A percentile compares a stretch with the other conserved stretches of the same genome.
These are phyloP conservation scores for Plasmodium relictum DNA, from an alignment of 169 alveolate genomes.

Conservation along the genomic window DNA sequence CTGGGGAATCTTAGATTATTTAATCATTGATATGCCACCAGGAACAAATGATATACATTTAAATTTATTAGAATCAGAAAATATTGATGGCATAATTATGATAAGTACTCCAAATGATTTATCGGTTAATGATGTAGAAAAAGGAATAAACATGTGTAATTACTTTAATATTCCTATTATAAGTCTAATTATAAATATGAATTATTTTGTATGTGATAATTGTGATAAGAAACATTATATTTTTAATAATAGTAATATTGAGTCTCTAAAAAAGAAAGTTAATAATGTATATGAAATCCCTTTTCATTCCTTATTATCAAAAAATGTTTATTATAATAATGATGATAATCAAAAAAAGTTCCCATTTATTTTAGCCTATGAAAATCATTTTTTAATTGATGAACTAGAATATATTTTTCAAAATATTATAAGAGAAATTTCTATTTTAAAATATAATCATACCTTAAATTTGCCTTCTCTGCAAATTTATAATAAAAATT, in stretches of 20 bases:
- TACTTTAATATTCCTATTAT: constrained; percentile 93
- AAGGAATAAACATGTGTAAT: constrained; percentile 95
- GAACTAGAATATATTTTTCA: constrained; percentile 82
- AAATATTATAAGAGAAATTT: constrained; percentile 81
- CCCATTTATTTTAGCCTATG: constrained; percentile 90
- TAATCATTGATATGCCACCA: constrained; percentile 99
- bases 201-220: constrained; percentile 92
- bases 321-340: constrained; percentile 77
- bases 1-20: constrained; percentile 99
- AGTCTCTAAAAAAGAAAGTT: constrained; percentile 84
- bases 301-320: constrained; percentile 86
- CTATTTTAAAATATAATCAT: constrained; percentile 59
- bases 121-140: constrained; percentile 95
- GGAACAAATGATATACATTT: constrained; percentile 99
- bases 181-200: constrained; percentile 97
- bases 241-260: constrained; percentile 90
- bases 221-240: constrained; percentile 91
- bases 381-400: constrained; percentile 80
- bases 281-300: constrained; percentile 89
- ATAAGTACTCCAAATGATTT: constrained; percentile 94
- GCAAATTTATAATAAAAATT: constrained; percentile 57
- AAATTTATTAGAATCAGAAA: constrained; percentile 94
- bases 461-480: constrained; percentile 60
- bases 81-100: constrained; percentile 88
- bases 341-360: constrained; percentile 73